Evolutionary conservation across 2,329 filamentous ascomycete genomes (phyloP), one percentile per base, ranked within the genome.

Genomic region (Colletotrichum spinosum): DNA sequence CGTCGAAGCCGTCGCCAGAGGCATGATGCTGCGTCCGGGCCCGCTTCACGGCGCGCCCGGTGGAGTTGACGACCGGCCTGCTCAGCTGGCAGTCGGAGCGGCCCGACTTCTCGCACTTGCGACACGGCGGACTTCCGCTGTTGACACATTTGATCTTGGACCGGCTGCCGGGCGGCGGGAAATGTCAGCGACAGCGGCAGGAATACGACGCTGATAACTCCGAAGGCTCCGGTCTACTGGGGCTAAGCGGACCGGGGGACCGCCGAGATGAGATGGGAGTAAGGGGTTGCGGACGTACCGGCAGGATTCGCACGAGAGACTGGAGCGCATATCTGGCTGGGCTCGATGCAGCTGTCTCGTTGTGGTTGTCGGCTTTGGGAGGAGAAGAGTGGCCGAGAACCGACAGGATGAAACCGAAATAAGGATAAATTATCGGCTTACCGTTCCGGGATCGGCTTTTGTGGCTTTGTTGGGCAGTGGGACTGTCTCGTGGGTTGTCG

Each of bases 131-230:
- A 3, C 38, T 67, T 25, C 76, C 76, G 6, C 66, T 51, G 60
- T 78, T 74, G 11, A 75, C 68, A 55, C 76, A 78, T 50, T 78
- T 78, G 12, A 78, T 69, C 51, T 78, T 78, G 46, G 75, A 76
- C 53, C 69, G 71, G 25, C 77, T 78, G 25, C 52, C 25, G 50
- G 49, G 34, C 13, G 17, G 41, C 39, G 41, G 52, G 15, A 13
- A 25, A 5, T 25, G 25, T 25, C 25, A 25, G 25, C 25, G 25
- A 25, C 25, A 25, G 4, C 25, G 25, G 25, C 25, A 33, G 39
- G 33, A 46, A 57, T 49, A 35, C 48, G 58, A 60, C 41, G 52
- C 62, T 13, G 62, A 58, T 52, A 10, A 34, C 15, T 37, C 33
- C 41, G 25, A 37, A 12, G 15, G 25, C 25, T 55, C 48, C 35